Evolutionary conservation across 2,329 filamentous ascomycete species (phyloP).

Genomic region (Neurospora crassa): DNA sequence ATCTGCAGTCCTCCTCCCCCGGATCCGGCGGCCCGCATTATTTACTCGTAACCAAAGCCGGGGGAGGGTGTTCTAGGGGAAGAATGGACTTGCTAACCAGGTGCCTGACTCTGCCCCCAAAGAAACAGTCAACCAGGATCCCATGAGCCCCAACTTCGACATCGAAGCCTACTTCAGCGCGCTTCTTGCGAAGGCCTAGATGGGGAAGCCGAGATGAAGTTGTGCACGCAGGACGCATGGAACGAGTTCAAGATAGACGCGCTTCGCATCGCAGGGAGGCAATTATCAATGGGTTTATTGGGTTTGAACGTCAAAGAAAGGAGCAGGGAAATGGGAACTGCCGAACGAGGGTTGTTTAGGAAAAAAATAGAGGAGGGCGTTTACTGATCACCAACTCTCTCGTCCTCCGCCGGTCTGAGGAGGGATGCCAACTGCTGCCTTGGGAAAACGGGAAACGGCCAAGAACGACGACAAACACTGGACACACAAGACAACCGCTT

Average conservation of each 20-base stretch:
- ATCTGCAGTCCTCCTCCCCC: not conserved
- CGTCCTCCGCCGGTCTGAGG: not conserved
- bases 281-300: not conserved
- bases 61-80: no score
- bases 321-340: not conserved
- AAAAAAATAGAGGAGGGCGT: not conserved
- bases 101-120: conserved; percentile 4
- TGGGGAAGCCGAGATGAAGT: conserved; percentile 38
- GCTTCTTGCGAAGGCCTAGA: conserved; percentile 29
- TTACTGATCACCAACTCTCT: not conserved
- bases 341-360: not conserved
- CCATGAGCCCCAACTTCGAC: conserved; percentile 83
- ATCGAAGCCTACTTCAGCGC: conserved; percentile 73
- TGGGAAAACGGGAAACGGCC: not conserved
- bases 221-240: not conserved
- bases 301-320: not conserved
- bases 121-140: conserved; percentile 38
- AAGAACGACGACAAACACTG: not conserved
- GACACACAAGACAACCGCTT: not conserved
- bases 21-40: not conserved
- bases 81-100: conserved; percentile 1
- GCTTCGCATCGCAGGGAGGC: not conserved
- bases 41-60: not conserved
- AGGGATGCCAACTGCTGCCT: not conserved
- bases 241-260: not conserved